Conservation (phyloP, 352 stramenopile genomes). For the Pythium inflatum region DNA sequence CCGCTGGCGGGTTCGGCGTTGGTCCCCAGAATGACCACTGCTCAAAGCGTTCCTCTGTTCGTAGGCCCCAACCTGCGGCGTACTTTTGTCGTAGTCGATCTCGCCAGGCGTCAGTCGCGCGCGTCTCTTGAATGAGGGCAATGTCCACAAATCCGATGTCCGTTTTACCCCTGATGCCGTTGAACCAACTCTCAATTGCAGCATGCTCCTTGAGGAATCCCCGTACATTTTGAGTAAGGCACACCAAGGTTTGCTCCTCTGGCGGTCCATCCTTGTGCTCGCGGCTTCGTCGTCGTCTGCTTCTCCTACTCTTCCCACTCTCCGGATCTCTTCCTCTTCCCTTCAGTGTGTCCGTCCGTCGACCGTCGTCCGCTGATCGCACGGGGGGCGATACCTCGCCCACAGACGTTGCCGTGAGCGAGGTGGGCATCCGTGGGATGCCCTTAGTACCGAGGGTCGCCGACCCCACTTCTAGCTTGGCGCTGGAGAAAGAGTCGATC, state of each 20-base stretch:
- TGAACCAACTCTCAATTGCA: neutral
- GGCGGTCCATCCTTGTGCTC: neutral
- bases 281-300: neutral
- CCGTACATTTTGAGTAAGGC: constrained; percentile 18
- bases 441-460: constrained; percentile 10
- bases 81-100: neutral
- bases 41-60: neutral
- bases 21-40: constrained; percentile 9
- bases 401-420: neutral
- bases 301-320: too few relatives aligned
- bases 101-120: neutral
- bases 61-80: constrained; percentile 8
- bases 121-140: constrained; percentile 15
- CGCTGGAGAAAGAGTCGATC: too few relatives aligned
- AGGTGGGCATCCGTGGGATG: constrained; percentile 9
- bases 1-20: neutral
- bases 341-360: too few relatives aligned
- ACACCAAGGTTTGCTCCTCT: neutral
- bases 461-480: too few relatives aligned
- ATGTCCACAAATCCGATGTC: neutral
- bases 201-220: neutral
- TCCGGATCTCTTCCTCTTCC: too few relatives aligned
- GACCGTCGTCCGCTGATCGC: too few relatives aligned
- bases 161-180: neutral
- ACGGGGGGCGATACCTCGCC: too few relatives aligned